These are phyloP conservation scores for Gillenia trifoliata DNA, from an alignment of 306 rosid genomes.

Conservation along the genomic window DNA sequence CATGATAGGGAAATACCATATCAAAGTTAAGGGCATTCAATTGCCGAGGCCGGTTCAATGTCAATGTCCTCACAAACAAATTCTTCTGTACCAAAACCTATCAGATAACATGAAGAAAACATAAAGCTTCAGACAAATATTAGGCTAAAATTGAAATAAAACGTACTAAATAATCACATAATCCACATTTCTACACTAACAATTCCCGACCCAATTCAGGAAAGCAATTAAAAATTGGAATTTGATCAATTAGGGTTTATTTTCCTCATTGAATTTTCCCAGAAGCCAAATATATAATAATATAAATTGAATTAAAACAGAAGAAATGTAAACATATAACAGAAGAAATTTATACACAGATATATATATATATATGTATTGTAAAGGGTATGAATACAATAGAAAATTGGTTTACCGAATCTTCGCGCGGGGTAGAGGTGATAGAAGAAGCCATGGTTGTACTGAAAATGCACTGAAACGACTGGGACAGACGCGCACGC, in stretches of 20 bases:
- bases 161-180: not conserved
- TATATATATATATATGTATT: too few species aligned
- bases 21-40: slow-evolving; percentile 64
- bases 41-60: slow-evolving; percentile 69
- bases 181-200: not conserved
- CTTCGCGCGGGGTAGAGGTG: slow-evolving; percentile 16
- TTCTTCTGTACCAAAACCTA: slow-evolving; percentile 66
- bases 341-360: not conserved
- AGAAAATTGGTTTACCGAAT: slow-evolving; percentile 24
- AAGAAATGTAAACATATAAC: not conserved
- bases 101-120: not conserved
- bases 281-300: not conserved
- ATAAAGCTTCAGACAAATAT: not conserved
- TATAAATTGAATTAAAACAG: not conserved
- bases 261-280: too few species aligned
- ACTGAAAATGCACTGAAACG: not conserved
- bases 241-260: too few species aligned
- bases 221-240: not conserved
- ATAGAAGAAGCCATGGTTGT: slow-evolving; percentile 27
- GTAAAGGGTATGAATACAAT: not conserved
- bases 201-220: not conserved
- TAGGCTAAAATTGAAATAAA: not conserved
- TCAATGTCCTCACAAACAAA: slow-evolving; percentile 43
- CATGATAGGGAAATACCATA: slow-evolving; percentile 42
- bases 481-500: not conserved